Base-by-base conservation (phyloP, 371 early-diverging fungal species). In the Haplosporangium sp. region DNA sequence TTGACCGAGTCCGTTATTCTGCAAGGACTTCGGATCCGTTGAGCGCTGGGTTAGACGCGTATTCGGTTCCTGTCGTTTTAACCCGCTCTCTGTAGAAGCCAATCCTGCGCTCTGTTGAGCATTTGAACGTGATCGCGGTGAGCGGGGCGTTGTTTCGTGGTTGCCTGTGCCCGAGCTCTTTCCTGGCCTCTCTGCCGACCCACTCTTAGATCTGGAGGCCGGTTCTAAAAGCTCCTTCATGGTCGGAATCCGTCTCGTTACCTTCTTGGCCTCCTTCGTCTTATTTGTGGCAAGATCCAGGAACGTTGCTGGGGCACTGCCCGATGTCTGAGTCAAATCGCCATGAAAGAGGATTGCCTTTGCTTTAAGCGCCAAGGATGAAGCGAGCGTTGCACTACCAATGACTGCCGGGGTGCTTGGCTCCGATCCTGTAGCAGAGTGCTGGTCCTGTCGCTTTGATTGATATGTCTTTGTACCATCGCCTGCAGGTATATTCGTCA, bases 261-360 rank as follows among this genome's bases (percentile, higher is more conserved):
- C 43, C 45, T 64, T 71, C 43, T 77, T 77, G 45, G 21, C n/a
- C 36, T 64, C 76, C 5, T 48, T 48, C 0, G 64, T 61, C 50
- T 61, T 77, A 36, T 56, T 67, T 5, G 73, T 77, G 6, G 79
- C 79, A 14, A 77, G 68, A 58, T 77, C 79, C 59, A 77, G 52
- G 41, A 77, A 77, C 73, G 51, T 85, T 76, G 41, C 85, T 56
- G 38, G 86, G 72, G 65, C 74, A 81, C 73, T 84, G 71, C 52
- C 84, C 62, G n/a, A 82, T 75, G 38, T 85, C 83, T 43, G 88
- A 72, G 50, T 85, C 70, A 46, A 14, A 47, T 77, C 79, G 13
- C 71, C 72, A 54, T 77, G 79, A 50, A 77, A 77, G 7, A 77
- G 68, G 42, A 77, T 77, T 2, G 79, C 79, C 55, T 77, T 77